Conservation (phyloP, 257 asterid species). For the Knoxia roxburghii region DNA sequence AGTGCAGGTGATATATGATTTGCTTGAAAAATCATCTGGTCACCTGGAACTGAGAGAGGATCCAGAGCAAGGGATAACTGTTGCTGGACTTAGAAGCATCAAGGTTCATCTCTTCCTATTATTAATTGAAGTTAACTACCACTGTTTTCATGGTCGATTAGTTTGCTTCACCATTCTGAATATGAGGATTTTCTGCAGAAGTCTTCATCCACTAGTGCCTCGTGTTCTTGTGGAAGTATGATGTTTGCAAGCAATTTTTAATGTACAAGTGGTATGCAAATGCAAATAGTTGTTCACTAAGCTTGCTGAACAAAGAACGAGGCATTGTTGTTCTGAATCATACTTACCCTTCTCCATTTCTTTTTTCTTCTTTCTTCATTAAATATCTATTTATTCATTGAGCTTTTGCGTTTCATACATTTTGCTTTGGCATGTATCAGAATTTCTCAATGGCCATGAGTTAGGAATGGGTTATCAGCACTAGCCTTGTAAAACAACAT, state of each 20-base stretch:
- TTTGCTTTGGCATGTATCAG: background rate
- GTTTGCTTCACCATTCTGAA: background rate
- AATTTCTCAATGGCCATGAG: background rate
- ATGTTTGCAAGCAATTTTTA: background rate
- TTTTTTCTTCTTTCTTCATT: background rate
- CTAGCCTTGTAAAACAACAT: background rate
- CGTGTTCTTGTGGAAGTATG: background rate
- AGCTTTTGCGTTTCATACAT: conserved; percentile 1
- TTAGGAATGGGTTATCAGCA: background rate
- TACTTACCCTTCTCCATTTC: background rate
- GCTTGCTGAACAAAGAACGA: background rate
- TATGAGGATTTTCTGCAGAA: background rate
- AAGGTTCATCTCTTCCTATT: conserved; percentile 39
- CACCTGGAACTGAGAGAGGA: conserved; percentile 96
- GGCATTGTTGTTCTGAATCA: background rate
- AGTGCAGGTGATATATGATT: conserved; percentile 84
- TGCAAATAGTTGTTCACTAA: background rate
- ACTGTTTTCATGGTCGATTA: background rate
- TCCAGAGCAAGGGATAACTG: conserved; percentile 84
- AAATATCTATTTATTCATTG: background rate
- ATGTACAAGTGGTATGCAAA: background rate
- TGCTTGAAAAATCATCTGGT: conserved; percentile 86
- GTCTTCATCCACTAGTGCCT: background rate
- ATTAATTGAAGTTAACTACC: background rate
- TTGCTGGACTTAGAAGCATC: conserved; percentile 88